Evolutionary conservation across 306 rosid genomes (phyloP).

Genomic region (Fagus crenata): DNA sequence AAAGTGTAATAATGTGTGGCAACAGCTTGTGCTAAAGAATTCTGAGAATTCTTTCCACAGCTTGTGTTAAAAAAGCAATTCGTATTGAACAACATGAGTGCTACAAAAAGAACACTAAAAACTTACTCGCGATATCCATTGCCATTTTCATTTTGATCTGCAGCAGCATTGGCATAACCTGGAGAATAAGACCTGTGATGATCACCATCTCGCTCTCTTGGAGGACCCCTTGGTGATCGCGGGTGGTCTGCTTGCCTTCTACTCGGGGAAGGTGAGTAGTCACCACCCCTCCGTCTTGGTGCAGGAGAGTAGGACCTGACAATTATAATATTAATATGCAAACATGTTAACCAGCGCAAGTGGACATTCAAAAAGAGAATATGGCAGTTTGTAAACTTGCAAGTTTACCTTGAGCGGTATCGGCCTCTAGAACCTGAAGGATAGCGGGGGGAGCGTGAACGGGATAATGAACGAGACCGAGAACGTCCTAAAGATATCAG

Average conservation of each 20-base stretch:
- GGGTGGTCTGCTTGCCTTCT: constrained; percentile 67
- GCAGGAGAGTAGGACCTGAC: constrained; percentile 90
- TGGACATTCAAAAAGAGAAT: background rate
- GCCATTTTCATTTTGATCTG: constrained; percentile 38
- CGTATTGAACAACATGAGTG: background rate
- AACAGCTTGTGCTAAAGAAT: no score
- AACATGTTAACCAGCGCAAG: constrained; percentile 19
- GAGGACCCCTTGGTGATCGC: constrained; percentile 76
- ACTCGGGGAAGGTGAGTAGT: constrained; percentile 77
- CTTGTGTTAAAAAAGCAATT: background rate
- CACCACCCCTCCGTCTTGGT: constrained; percentile 66
- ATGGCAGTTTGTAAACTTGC: background rate
- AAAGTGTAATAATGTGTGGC: no score
- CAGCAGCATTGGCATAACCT: constrained; percentile 58
- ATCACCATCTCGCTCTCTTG: constrained; percentile 61
- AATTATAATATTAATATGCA: constrained; percentile 13
- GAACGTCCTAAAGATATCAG: constrained; percentile 59
- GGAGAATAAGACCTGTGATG: constrained; percentile 80
- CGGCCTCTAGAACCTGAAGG: constrained; percentile 77
- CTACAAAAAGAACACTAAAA: background rate
- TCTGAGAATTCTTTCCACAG: background rate
- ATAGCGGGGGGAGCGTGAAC: constrained; percentile 77
- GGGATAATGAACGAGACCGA: constrained; percentile 76
- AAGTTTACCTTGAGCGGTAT: constrained; percentile 78
- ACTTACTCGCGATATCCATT: constrained; percentile 70